Percentiles rank a stretch among this genome's conserved stretches.
Evolutionary conservation across 208 protist species (phyloP).

Genomic region (Leishmania tropica): DNA sequence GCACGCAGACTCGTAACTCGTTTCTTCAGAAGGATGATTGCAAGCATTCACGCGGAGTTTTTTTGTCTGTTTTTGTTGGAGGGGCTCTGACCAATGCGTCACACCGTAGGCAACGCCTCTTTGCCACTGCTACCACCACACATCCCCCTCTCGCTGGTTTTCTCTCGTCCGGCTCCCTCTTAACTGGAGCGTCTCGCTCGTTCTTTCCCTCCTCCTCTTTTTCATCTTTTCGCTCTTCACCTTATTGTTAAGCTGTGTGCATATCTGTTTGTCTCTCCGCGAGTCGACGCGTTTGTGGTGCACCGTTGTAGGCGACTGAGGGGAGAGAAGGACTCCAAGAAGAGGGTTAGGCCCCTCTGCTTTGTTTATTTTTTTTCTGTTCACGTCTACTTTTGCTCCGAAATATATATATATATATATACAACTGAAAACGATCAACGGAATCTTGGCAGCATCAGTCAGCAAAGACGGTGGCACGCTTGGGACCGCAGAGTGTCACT

Average conservation of each 20-base stretch:
- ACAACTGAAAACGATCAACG: conserved; percentile 4
- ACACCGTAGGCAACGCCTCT: neutral
- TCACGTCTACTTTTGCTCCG: neutral
- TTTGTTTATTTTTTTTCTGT: neutral
- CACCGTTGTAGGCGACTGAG: conserved; percentile 1
- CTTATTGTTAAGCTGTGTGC: conserved; percentile 1
- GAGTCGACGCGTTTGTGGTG: neutral
- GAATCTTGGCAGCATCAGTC: neutral
- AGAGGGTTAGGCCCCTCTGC: neutral
- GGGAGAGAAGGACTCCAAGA: neutral
- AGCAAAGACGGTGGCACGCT: neutral
- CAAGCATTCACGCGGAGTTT: neutral
- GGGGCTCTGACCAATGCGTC: neutral
- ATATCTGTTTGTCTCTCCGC: neutral
- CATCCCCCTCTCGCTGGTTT: neutral
- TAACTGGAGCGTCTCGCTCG: neutral
- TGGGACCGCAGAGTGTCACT: neutral
- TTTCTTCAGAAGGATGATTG: neutral
- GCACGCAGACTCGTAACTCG: no score
- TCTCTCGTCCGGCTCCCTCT: neutral
- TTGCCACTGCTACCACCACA: neutral
- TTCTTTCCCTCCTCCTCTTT: neutral
- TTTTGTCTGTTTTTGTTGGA: neutral
- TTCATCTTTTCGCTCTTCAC: neutral
- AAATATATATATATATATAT: neutral